Percentiles rank a stretch among this genome's conserved stretches.
These are phyloP conservation scores for Rhododendron vialii DNA, from an alignment of 148 eudicot genomes.

Conservation along the genomic window DNA sequence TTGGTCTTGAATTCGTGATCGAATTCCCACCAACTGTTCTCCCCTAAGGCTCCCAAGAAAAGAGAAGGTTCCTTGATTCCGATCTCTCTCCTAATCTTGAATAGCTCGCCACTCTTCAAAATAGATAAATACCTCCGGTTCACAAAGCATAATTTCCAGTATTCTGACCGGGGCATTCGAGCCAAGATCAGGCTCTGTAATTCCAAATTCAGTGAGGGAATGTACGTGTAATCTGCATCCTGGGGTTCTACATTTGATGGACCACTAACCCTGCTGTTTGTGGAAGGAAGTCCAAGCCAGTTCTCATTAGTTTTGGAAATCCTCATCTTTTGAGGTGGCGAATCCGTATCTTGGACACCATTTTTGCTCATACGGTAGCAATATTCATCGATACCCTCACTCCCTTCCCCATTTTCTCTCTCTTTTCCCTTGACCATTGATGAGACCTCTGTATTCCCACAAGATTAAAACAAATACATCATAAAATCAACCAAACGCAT, in stretches of 20 bases:
- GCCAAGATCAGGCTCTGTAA: constrained; percentile 41
- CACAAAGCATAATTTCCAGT: constrained; percentile 30
- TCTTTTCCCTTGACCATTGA: constrained; percentile 31
- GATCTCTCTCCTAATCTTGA: constrained; percentile 40
- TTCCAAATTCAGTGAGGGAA: constrained; percentile 42
- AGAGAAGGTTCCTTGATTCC: constrained; percentile 45
- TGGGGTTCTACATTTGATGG: constrained; percentile 27
- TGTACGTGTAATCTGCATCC: constrained; percentile 45
- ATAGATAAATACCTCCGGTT: constrained; percentile 31
- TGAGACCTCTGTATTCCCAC: constrained; percentile 2
- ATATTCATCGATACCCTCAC: constrained; percentile 12
- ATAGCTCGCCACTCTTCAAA: constrained; percentile 40
- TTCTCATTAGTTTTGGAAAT: constrained; percentile 10
- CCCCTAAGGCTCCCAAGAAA: constrained; percentile 53
- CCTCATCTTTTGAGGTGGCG: constrained; percentile 22
- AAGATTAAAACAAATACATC: constrained; percentile 11
- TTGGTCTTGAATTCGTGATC: constrained; percentile 37
- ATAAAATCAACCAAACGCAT: background rate
- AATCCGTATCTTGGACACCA: constrained; percentile 8
- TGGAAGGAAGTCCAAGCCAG: constrained; percentile 9
- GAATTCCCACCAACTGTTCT: constrained; percentile 40
- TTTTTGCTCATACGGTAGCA: background rate
- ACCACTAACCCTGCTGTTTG: constrained; percentile 6
- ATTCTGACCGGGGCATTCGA: constrained; percentile 34
- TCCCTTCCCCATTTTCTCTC: constrained; percentile 13